phyloP scores from a whole-genome alignment of 148 eudicot genomes.

The Oxyria digyna region DNA sequence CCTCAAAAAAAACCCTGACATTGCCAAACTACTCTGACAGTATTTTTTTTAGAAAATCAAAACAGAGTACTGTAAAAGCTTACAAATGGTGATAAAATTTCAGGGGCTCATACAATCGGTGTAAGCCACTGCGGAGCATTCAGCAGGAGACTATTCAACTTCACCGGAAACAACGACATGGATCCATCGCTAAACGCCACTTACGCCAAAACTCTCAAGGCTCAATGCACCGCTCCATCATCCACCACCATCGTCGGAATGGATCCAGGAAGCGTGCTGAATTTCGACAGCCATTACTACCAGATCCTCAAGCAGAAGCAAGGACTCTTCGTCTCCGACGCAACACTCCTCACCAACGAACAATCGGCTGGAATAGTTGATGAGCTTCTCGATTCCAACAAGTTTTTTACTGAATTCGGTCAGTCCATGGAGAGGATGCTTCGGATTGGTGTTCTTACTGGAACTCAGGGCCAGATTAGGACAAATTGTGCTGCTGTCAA shows the following conservation, averaged over 20 bases:
- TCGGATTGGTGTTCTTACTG: conserved; percentile 12
- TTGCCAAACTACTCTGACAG: too few species aligned
- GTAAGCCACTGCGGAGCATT: conserved; percentile 27
- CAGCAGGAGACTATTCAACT: conserved; percentile 38
- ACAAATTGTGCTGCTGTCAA: conserved; percentile 23
- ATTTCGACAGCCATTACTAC: conserved; percentile 29
- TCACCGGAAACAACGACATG: conserved; percentile 33
- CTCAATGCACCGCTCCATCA: conserved; percentile 15
- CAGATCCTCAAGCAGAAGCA: conserved; percentile 10
- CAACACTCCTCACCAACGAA: conserved; percentile 28
- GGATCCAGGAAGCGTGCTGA: conserved; percentile 33
- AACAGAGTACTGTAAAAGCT: too few species aligned
- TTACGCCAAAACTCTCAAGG: conserved; percentile 26
- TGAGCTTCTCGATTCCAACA: not conserved
- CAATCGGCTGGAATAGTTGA: conserved; percentile 1
- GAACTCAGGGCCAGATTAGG: conserved; percentile 20
- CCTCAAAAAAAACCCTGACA: too few species aligned
- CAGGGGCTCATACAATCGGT: conserved; percentile 67
- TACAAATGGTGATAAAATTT: not conserved
- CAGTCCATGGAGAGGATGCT: conserved; percentile 24
- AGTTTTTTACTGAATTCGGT: conserved; percentile 19
- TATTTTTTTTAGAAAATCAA: too few species aligned
- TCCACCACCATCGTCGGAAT: conserved; percentile 25
- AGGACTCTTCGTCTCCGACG: conserved; percentile 50
- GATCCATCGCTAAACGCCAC: conserved; percentile 34